Conservation (phyloP, 1,139 yeast species). For the Magnusiomyces clavatus region DNA sequence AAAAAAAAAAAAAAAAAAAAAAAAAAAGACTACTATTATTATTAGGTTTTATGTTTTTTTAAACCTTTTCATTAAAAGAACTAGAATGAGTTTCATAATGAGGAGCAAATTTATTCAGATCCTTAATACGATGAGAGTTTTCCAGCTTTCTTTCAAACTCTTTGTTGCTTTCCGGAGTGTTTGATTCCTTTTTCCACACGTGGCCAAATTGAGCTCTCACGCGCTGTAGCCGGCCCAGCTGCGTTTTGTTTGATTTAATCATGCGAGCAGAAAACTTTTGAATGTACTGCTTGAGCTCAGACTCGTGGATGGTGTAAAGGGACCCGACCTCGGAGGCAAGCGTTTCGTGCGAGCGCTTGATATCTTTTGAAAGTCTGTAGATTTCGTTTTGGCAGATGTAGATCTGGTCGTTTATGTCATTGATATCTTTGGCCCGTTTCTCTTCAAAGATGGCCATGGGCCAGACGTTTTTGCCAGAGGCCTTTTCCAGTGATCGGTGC, state of each 20-base stretch:
- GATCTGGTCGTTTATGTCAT: slow-evolving; percentile 26
- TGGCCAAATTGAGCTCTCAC: slow-evolving; percentile 14
- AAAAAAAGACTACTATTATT: too few relatives aligned
- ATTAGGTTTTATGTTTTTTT: too few relatives aligned
- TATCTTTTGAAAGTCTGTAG: slow-evolving; percentile 26
- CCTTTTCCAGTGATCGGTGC: slow-evolving; percentile 20
- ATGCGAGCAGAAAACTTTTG: slow-evolving; percentile 24
- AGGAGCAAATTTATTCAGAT: too few relatives aligned
- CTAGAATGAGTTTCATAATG: too few relatives aligned
- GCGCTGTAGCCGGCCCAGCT: slow-evolving; percentile 33
- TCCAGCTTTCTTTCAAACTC: too few relatives aligned
- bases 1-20: too few relatives aligned
- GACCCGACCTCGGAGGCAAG: slow-evolving; percentile 36
- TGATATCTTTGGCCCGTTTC: slow-evolving; percentile 29
- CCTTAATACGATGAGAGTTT: too few relatives aligned
- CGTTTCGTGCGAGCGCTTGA: slow-evolving; percentile 30
- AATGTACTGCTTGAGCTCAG: slow-evolving; percentile 28
- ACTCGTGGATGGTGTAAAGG: slow-evolving; percentile 30
- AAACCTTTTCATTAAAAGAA: too few relatives aligned
- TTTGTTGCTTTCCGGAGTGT: too few relatives aligned
- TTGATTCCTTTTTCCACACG: not conserved
- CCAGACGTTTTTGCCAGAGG: slow-evolving; percentile 27
- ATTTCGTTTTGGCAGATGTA: slow-evolving; percentile 26
- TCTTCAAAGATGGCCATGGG: slow-evolving; percentile 33
- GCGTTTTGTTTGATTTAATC: slow-evolving; percentile 28